phyloP scores from a whole-genome alignment of 208 protist genomes.

The Leishmania guyanensis region DNA sequence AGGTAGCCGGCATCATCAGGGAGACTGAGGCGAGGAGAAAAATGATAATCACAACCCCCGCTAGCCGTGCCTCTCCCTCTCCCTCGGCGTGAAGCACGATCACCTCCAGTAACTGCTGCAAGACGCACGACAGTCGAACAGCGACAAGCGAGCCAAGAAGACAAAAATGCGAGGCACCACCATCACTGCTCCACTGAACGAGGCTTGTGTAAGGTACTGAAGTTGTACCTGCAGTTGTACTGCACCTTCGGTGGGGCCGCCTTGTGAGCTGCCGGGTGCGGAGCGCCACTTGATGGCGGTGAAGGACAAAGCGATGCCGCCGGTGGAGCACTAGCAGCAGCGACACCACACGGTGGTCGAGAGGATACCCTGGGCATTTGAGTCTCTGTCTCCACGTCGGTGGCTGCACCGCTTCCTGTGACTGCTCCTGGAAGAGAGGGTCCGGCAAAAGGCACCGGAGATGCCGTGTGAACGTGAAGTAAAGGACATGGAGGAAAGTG shows the following conservation, averaged over 20 bases:
- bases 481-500: conserved; percentile 19
- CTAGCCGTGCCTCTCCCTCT: background rate
- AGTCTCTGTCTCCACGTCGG: too few relatives aligned
- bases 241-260: conserved; percentile 5
- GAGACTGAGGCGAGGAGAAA: background rate
- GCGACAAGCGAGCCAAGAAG: background rate
- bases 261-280: background rate
- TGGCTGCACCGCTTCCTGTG: background rate
- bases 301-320: background rate
- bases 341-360: background rate
- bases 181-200: conserved; percentile 11
- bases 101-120: background rate
- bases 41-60: background rate
- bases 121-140: background rate
- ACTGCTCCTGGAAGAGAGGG: background rate
- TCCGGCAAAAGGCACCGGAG: conserved; percentile 14
- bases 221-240: conserved; percentile 36
- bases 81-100: background rate
- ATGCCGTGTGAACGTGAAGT: conserved; percentile 12
- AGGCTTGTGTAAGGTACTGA: conserved; percentile 17
- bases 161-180: background rate
- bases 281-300: background rate
- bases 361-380: background rate
- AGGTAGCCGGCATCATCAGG: background rate
- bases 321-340: background rate